Evolutionary conservation across 306 rosid species (phyloP).

Genomic region (Citrullus amarus): DNA sequence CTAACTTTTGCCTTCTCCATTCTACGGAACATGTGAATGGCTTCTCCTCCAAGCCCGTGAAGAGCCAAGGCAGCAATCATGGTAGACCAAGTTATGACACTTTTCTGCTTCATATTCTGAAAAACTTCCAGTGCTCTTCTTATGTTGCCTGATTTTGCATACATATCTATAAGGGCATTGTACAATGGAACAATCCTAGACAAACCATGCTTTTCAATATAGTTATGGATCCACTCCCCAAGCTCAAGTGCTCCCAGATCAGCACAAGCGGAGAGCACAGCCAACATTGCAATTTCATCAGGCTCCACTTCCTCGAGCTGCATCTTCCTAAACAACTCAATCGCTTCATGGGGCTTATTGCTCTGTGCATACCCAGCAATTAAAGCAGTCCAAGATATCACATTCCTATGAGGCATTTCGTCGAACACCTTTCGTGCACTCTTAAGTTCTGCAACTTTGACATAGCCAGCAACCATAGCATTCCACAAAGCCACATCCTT

Average conservation of each 20-base stretch:
- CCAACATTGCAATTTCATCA: conserved; percentile 45
- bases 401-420: conserved; percentile 32
- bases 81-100: conserved; percentile 53
- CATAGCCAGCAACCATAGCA: conserved; percentile 48
- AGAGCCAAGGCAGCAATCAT: conserved; percentile 62
- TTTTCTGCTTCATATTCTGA: conserved; percentile 28
- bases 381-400: conserved; percentile 53
- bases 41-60: conserved; percentile 59
- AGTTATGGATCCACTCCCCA: conserved; percentile 56
- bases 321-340: conserved; percentile 40
- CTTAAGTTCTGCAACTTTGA: conserved; percentile 33
- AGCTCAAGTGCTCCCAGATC: conserved; percentile 53
- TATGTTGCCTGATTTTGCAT: conserved; percentile 56
- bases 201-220: conserved; percentile 30
- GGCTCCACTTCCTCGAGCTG: conserved; percentile 42
- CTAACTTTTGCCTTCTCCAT: conserved; percentile 42
- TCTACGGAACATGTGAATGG: conserved; percentile 27
- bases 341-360: conserved; percentile 37
- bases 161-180: conserved; percentile 66
- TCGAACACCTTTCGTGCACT: conserved; percentile 46
- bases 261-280: conserved; percentile 61
- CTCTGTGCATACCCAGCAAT: conserved; percentile 38
- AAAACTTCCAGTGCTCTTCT: conserved; percentile 23
- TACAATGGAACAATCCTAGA: conserved; percentile 25
- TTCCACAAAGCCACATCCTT: conserved; percentile 33